phyloP scores from a whole-genome alignment of 2,329 filamentous ascomycete genomes.

The Diaporthe batatas region DNA sequence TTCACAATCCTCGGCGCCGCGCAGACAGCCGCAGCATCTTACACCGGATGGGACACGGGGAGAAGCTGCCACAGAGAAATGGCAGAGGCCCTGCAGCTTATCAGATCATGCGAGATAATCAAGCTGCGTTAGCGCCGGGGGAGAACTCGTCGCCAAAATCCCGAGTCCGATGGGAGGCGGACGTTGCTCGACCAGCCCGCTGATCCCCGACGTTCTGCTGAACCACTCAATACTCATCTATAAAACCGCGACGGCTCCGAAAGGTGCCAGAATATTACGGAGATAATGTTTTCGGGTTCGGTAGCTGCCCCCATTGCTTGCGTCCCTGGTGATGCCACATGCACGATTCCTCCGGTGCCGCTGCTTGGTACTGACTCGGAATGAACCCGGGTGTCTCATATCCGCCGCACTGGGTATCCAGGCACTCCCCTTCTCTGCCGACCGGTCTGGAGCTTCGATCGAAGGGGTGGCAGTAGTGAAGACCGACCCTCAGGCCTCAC shows the following conservation, averaged over 20 bases:
- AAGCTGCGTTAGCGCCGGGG: slow-evolving; percentile 1
- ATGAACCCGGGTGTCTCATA: too few relatives aligned
- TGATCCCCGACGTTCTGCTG: background rate
- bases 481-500: background rate
- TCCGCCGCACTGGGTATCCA: too few relatives aligned
- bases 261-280: background rate
- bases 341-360: background rate
- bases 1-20: background rate
- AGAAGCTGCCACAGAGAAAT: background rate
- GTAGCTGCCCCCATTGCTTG: background rate
- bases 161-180: slow-evolving; percentile 24
- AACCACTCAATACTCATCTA: too few relatives aligned
- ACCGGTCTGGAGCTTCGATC: too few relatives aligned
- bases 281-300: too few relatives aligned
- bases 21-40: background rate
- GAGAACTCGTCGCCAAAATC: background rate
- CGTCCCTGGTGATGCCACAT: background rate
- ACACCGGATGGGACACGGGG: background rate
- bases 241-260: rapidly evolving
- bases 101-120: slow-evolving; percentile 37
- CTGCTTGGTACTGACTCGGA: background rate
- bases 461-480: too few relatives aligned
- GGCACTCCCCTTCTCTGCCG: background rate
- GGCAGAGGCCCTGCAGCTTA: background rate
- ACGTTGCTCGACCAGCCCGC: background rate